A percentile compares a stretch with the other conserved stretches of the same genome.
Conservation (phyloP, 768 basidiomycete species). For the Hypsizygus marmoreus region DNA sequence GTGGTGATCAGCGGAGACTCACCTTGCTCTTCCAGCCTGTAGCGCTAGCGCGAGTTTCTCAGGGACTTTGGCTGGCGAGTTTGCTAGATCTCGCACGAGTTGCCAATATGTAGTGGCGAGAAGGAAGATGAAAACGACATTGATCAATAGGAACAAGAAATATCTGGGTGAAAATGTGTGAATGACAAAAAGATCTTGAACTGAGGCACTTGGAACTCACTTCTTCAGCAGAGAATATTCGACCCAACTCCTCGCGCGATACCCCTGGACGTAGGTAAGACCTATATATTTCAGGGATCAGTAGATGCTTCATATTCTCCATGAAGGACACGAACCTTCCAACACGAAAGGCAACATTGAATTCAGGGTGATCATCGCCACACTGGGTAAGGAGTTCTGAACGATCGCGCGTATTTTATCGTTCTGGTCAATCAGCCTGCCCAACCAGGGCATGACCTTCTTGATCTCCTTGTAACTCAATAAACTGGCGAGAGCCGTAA, state of each 20-base stretch:
- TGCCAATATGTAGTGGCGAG: slow-evolving; percentile 92
- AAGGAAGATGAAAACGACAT: slow-evolving; percentile 94
- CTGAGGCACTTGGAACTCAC: slow-evolving; percentile 42
- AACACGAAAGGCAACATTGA: slow-evolving; percentile 85
- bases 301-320: neutral
- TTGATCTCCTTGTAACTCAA: slow-evolving; percentile 94
- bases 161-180: slow-evolving; percentile 58
- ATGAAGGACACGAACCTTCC: slow-evolving; percentile 57
- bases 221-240: slow-evolving; percentile 93
- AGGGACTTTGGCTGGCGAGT: slow-evolving; percentile 91
- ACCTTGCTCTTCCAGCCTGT: slow-evolving; percentile 75
- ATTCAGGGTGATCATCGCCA: slow-evolving; percentile 90
- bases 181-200: neutral
- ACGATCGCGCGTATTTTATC: slow-evolving; percentile 83
- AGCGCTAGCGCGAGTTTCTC: slow-evolving; percentile 88
- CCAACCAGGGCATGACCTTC: slow-evolving; percentile 86
- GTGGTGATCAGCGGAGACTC: slow-evolving; percentile 19
- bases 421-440: slow-evolving; percentile 78
- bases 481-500: slow-evolving; percentile 81
- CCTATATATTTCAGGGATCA: slow-evolving; percentile 29
- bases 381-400: slow-evolving; percentile 90
- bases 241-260: slow-evolving; percentile 86
- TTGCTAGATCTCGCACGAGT: slow-evolving; percentile 87
- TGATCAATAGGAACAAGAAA: slow-evolving; percentile 88
- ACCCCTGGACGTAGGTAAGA: slow-evolving; percentile 90